phyloP scores from a whole-genome alignment of 2,329 filamentous ascomycete species.

The Xylariaceae sp. region DNA sequence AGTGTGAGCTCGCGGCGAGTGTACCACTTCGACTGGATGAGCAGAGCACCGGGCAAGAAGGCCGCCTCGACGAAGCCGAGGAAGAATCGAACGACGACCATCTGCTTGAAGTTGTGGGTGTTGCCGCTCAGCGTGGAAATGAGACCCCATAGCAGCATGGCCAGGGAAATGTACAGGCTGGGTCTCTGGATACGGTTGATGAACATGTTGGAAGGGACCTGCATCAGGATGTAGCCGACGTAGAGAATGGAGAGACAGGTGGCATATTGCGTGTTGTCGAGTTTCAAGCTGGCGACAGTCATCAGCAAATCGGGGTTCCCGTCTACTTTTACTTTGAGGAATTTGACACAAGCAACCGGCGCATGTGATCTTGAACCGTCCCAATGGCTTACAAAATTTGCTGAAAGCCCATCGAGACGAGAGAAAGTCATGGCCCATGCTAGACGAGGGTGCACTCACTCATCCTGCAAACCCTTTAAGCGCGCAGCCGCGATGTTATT shows the following conservation, averaged over 20 bases:
- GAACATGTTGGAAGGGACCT: slow-evolving; percentile 55
- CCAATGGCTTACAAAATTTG: too few species aligned
- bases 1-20: slow-evolving; percentile 53
- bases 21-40: slow-evolving; percentile 65
- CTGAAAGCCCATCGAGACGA: too few species aligned
- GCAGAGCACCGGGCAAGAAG: slow-evolving; percentile 59
- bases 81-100: slow-evolving; percentile 55
- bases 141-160: slow-evolving; percentile 57
- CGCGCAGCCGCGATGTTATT: slow-evolving; percentile 66
- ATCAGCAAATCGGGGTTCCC: slow-evolving; percentile 8
- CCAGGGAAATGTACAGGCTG: slow-evolving; percentile 45
- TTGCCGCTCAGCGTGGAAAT: slow-evolving; percentile 54
- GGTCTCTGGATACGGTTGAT: slow-evolving; percentile 51
- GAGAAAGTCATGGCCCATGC: too few species aligned
- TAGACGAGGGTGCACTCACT: slow-evolving; percentile 24
- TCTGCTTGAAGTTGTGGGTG: slow-evolving; percentile 46
- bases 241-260: slow-evolving; percentile 62
- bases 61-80: slow-evolving; percentile 61
- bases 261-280: slow-evolving; percentile 56
- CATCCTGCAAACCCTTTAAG: slow-evolving; percentile 59
- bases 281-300: slow-evolving; percentile 20
- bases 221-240: slow-evolving; percentile 62
- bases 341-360: too few species aligned
- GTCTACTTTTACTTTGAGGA: not conserved
- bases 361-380: too few species aligned